Percentiles rank a stretch among this genome's conserved stretches.
Evolutionary conservation across 176 grass and related monocot genomes (phyloP).

Genomic region (Otatea glauca): DNA sequence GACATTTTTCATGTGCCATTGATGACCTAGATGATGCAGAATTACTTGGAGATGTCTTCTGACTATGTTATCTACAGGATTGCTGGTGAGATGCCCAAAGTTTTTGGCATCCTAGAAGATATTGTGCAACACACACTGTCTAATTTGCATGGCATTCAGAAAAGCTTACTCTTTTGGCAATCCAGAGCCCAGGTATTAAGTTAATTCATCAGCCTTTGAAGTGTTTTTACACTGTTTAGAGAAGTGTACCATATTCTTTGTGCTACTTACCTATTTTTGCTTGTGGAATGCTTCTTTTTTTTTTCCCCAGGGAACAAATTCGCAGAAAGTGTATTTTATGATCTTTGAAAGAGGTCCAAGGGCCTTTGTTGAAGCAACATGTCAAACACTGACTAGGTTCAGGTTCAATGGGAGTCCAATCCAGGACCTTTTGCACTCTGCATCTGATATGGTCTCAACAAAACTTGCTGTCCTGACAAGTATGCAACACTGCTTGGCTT

Average conservation of each 20-base stretch:
- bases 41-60: neutral
- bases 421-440: constrained; percentile 63
- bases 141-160: constrained; percentile 77
- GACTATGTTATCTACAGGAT: constrained; percentile 50
- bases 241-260: constrained; percentile 15
- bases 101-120: constrained; percentile 72
- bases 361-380: constrained; percentile 68
- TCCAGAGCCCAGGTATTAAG: constrained; percentile 68
- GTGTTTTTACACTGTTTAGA: neutral
- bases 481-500: constrained; percentile 68
- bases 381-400: constrained; percentile 57
- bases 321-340: constrained; percentile 87
- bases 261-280: constrained; percentile 39
- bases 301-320: constrained; percentile 57
- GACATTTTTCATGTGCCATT: neutral
- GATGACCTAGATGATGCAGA: neutral
- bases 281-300: constrained; percentile 5
- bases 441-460: constrained; percentile 72
- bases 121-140: constrained; percentile 64
- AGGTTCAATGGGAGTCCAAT: constrained; percentile 52
- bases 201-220: constrained; percentile 2
- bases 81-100: constrained; percentile 57
- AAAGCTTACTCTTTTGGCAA: constrained; percentile 91
- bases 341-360: constrained; percentile 91
- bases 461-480: constrained; percentile 67